Conservation (phyloP, 208 protist genomes). For the Trypanosoma platydactyli region DNA sequence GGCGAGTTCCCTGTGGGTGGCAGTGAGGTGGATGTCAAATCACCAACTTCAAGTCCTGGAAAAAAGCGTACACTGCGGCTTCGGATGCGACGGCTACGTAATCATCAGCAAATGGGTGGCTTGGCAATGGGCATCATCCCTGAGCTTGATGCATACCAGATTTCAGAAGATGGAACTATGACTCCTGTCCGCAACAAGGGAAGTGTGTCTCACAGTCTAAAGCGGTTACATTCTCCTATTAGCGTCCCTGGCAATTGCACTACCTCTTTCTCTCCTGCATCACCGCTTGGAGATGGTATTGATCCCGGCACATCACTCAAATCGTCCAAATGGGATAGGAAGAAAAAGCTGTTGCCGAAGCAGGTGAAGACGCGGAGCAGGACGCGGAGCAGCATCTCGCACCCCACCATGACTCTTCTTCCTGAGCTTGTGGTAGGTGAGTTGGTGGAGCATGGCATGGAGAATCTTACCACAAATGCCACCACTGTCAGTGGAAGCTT, state of each 20-base stretch:
- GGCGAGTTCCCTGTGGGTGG: not conserved
- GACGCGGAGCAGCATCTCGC: slow-evolving; percentile 24
- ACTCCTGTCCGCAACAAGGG: slow-evolving; percentile 9
- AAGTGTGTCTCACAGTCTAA: no score
- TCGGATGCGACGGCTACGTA: slow-evolving; percentile 4
- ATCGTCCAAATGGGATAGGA: not conserved
- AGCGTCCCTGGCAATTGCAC: not conserved
- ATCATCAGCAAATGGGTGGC: slow-evolving; percentile 21
- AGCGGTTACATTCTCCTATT: not conserved
- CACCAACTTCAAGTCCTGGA: not conserved
- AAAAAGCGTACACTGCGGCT: not conserved
- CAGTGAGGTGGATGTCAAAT: not conserved
- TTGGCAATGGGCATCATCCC: slow-evolving; percentile 29
- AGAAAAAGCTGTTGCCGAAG: slow-evolving; percentile 44
- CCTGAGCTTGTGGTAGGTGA: slow-evolving; percentile 48
- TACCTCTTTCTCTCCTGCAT: not conserved
- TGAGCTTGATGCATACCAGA: slow-evolving; percentile 33
- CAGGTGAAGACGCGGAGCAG: slow-evolving; percentile 30
- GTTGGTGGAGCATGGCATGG: slow-evolving; percentile 41
- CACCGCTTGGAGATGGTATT: slow-evolving; percentile 7
- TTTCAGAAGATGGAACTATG: slow-evolving; percentile 40
- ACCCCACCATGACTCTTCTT: slow-evolving; percentile 32
- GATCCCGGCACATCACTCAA: not conserved
- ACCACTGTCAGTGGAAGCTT: not conserved
- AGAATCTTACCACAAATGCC: slow-evolving; percentile 8